These are phyloP conservation scores for Sequoia sempervirens DNA, from an alignment of 75 land plant genomes.

Conservation along the genomic window DNA sequence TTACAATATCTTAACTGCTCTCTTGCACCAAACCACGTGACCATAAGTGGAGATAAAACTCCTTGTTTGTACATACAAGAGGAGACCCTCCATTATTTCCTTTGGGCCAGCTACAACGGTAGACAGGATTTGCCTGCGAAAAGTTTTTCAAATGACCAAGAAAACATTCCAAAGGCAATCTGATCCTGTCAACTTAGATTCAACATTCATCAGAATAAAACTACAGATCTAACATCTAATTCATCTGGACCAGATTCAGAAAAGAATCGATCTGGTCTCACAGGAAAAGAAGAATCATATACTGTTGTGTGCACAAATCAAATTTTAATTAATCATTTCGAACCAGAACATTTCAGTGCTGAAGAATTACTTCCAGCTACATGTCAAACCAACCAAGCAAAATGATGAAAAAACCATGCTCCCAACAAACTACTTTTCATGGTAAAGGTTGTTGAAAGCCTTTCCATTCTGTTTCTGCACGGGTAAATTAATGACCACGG, in stretches of 20 bases:
- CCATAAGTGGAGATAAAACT: constrained; percentile 1
- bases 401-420: neutral
- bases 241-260: neutral
- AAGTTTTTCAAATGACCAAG: neutral
- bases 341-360: neutral
- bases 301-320: neutral
- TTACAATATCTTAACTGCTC: neutral
- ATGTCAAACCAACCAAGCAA: neutral
- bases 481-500: constrained; percentile 5
- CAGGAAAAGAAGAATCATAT: neutral
- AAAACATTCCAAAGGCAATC: neutral
- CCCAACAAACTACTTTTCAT: neutral
- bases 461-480: neutral
- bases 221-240: constrained; percentile 1
- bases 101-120: neutral
- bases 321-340: neutral
- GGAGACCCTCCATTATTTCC: neutral
- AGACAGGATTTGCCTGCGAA: neutral
- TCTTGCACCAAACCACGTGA: neutral
- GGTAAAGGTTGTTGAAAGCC: neutral
- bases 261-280: neutral
- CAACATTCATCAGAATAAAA: neutral
- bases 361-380: neutral
- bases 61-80: neutral
- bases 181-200: neutral